Conservation (phyloP, 2,329 filamentous ascomycete genomes). For the Colletotrichum lupini region DNA sequence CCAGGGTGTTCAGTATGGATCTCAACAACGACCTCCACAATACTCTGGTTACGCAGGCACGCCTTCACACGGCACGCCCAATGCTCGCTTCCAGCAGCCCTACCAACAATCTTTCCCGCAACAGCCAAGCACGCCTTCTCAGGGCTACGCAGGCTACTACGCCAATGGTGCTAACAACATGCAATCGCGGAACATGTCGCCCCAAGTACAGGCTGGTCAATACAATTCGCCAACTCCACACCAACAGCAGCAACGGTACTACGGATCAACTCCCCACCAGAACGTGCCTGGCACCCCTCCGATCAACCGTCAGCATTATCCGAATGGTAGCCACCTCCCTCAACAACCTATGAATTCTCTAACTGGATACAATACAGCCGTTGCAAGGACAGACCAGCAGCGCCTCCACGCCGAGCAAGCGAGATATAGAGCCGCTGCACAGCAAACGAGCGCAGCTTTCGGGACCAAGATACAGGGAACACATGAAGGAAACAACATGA, state of each 20-base stretch:
- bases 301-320: conserved; percentile 41
- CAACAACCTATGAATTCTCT: conserved; percentile 41
- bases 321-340: conserved; percentile 46
- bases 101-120: conserved; percentile 52
- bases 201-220: conserved; percentile 52
- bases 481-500: conserved; percentile 49
- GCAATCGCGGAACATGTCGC: conserved; percentile 56
- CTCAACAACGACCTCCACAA: conserved; percentile 57
- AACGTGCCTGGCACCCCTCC: conserved; percentile 41
- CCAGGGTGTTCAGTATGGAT: conserved; percentile 60
- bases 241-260: conserved; percentile 36
- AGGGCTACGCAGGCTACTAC: conserved; percentile 52
- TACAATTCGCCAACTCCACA: conserved; percentile 47
- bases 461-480: conserved; percentile 60
- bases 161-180: conserved; percentile 56
- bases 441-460: conserved; percentile 54
- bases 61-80: conserved; percentile 53
- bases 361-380: conserved; percentile 28
- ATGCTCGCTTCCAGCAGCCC: conserved; percentile 52
- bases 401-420: conserved; percentile 60
- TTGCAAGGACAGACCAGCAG: conserved; percentile 30
- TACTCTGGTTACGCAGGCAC: conserved; percentile 49
- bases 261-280: conserved; percentile 40
- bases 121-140: conserved; percentile 49
- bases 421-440: conserved; percentile 58